Evolutionary conservation across 2,329 filamentous ascomycete genomes (phyloP), one percentile per base, ranked within the genome.

Genomic region (Thielaviopsis ethacetica): DNA sequence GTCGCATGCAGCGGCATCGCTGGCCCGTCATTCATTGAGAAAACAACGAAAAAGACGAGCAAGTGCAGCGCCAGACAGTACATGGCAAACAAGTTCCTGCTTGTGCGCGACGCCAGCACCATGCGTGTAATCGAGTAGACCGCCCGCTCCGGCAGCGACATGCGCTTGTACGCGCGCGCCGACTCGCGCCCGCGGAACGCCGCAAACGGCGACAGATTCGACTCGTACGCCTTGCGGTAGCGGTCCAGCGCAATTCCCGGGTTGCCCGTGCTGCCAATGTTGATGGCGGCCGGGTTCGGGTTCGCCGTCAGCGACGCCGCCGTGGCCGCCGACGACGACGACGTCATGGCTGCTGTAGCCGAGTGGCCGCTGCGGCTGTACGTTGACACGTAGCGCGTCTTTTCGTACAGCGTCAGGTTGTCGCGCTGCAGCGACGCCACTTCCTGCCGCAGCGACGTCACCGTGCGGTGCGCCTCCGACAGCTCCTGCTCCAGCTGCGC

Each of bases 401-500:
- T 98, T 71, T 98, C 93, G 70, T 98, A 98, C 7, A 98, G 78
- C 65, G 86, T 90, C 41, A 98, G 77, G 68, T 98, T 98, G 71
- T 98, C 93, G 69, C 91, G 95, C 68, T 98, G 94, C 49, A 98
- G 75, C 1, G 90, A 88, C 5, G 90, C 85, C 62, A 97, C 83
- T 69, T 98, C 93, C 65, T 94, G 88, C 51, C 93, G 83, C 53
- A 98, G 76, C 41, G 91, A 86, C 21, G 90, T 91, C 22, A 96
- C 83, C 0, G 81, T 86, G 53, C 82, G 80, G 70, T 97, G 89
- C 38, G 81, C 81, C 64, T 94, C 90, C 5, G 90, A 89, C 10
- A 97, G 76, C 67, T 97, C 91, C 62, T 86, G 82, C 72, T 97
- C 93, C 22, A 98, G 81, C 69, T 98, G 87, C 0, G 83, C 75